phyloP scores from a whole-genome alignment of 148 eudicot genomes.

The Suaeda aralocaspica region DNA sequence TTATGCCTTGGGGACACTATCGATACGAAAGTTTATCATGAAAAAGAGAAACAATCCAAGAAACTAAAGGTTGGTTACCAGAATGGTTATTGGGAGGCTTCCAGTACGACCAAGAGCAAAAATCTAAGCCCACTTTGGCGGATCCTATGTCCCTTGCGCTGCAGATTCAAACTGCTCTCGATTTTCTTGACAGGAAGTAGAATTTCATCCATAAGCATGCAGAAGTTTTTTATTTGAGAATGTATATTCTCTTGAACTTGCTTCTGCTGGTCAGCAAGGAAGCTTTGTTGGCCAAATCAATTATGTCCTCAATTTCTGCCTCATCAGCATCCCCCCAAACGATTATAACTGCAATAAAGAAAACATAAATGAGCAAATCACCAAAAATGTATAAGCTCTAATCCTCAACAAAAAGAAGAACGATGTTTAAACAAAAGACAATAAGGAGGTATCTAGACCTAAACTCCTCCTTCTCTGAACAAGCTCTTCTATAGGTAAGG shows the following conservation, averaged over 20 bases:
- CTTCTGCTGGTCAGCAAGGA: conserved; percentile 70
- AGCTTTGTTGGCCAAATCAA: conserved; percentile 77
- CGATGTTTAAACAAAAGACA: too few species aligned
- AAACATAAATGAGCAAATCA: conserved; percentile 12
- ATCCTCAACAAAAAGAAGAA: too few species aligned
- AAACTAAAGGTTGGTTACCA: conserved; percentile 38
- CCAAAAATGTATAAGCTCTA: too few species aligned
- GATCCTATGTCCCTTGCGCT: conserved; percentile 27
- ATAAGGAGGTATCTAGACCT: too few species aligned
- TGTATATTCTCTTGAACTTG: conserved; percentile 89
- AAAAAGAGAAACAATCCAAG: conserved; percentile 3
- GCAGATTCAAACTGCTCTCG: conserved; percentile 27
- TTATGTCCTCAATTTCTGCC: conserved; percentile 80
- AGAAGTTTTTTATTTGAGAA: conserved; percentile 56
- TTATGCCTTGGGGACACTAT: neutral
- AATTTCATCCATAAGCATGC: conserved; percentile 66
- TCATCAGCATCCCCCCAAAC: conserved; percentile 76
- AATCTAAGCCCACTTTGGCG: conserved; percentile 73
- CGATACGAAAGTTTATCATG: neutral
- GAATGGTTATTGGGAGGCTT: conserved; percentile 32
- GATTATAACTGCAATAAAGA: conserved; percentile 63
- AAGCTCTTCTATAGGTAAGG: too few species aligned
- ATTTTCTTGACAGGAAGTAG: conserved; percentile 46
- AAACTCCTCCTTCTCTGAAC: too few species aligned
- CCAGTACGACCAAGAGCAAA: conserved; percentile 64